Conservation (phyloP, 441 rosid genomes). For the Croton setiger region DNA sequence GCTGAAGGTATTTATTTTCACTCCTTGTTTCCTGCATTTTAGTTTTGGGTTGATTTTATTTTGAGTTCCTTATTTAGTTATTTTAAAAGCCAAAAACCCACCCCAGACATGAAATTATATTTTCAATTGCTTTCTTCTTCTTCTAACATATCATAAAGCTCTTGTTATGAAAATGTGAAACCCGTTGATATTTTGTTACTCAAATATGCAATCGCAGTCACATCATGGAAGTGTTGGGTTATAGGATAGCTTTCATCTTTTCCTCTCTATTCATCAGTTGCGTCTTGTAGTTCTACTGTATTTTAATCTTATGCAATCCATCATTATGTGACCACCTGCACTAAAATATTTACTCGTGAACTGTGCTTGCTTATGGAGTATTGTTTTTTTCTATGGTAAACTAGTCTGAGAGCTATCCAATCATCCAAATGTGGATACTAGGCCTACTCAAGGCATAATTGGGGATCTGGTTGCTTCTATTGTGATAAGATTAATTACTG, state of each 20-base stretch:
- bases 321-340: neutral
- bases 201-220: neutral
- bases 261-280: neutral
- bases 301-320: no score
- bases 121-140: neutral
- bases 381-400: neutral
- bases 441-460: slow-evolving; percentile 3
- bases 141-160: neutral
- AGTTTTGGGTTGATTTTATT: slow-evolving; percentile 14
- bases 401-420: neutral
- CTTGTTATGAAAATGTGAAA: neutral
- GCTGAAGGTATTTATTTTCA: slow-evolving; percentile 51
- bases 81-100: neutral
- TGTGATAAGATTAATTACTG: slow-evolving; percentile 6
- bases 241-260: neutral
- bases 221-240: neutral
- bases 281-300: neutral
- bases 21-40: slow-evolving; percentile 9
- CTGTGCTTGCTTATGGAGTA: neutral
- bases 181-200: neutral
- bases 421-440: neutral
- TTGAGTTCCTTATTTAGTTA: neutral
- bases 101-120: neutral
- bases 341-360: neutral
- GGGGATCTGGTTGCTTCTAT: neutral